phyloP scores from a whole-genome alignment of 2,329 filamentous ascomycete genomes.

The Chaetomium globosum region DNA sequence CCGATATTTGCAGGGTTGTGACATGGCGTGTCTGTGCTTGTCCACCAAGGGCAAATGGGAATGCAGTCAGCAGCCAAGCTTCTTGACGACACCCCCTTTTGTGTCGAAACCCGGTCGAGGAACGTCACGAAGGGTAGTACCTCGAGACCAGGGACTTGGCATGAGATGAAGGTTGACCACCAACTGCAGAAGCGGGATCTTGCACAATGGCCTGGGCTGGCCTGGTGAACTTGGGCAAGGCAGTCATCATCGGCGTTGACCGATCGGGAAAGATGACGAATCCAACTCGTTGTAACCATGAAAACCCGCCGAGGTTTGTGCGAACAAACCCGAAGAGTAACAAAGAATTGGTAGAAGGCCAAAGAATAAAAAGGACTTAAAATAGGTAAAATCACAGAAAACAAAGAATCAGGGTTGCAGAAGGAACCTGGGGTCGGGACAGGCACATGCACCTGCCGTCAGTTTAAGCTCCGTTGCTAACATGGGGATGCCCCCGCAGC shows the following conservation, averaged over 20 bases:
- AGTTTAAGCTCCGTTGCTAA: conserved; percentile 28
- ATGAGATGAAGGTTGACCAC: not conserved
- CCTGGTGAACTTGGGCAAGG: not conserved
- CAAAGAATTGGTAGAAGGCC: not conserved
- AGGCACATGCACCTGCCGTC: conserved; percentile 28
- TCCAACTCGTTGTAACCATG: not conserved
- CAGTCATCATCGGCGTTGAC: not conserved
- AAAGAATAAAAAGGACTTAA: not conserved
- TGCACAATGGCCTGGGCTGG: not conserved
- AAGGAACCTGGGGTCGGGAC: not conserved
- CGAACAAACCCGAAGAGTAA: not conserved
- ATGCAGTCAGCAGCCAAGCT: conserved; percentile 12
- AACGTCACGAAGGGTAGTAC: not conserved
- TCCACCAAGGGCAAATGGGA: not conserved
- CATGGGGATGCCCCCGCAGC: conserved; percentile 20
- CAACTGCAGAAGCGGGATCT: not conserved
- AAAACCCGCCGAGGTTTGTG: not conserved
- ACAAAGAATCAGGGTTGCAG: conserved; percentile 7
- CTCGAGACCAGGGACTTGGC: not conserved
- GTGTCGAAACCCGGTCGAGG: conserved; percentile 3
- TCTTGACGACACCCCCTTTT: not conserved
- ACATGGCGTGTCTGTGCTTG: not conserved
- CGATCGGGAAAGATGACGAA: not conserved
- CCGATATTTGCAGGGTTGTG: conserved; percentile 3
- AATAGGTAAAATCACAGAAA: too few species aligned